Evolutionary conservation across 2,329 filamentous ascomycete species (phyloP).

Genomic region (Microcyclospora tardicrescens): DNA sequence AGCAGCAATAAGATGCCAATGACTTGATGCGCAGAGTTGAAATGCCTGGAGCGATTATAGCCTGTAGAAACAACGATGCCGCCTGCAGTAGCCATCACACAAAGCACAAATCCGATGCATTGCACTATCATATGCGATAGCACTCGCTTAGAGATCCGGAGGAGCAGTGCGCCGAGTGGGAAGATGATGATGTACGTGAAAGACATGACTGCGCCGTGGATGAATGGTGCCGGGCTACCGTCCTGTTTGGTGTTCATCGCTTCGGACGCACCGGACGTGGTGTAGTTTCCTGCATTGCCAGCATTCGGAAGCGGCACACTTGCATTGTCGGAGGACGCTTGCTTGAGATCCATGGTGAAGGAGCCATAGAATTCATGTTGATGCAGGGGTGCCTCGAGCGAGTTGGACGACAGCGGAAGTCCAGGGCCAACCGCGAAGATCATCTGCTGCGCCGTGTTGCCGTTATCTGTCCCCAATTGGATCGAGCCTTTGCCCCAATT

Average conservation of each 20-base stretch:
- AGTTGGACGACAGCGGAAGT: constrained; percentile 13
- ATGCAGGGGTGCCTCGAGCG: constrained; percentile 19
- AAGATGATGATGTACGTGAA: constrained; percentile 23
- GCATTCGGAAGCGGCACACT: constrained; percentile 20
- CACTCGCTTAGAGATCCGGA: constrained; percentile 27
- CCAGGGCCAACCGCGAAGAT: constrained; percentile 28
- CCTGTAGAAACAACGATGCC: constrained; percentile 28
- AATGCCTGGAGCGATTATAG: constrained; percentile 14
- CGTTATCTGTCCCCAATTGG: constrained; percentile 18
- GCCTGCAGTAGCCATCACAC: constrained; percentile 25
- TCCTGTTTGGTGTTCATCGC: constrained; percentile 14
- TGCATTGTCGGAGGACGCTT: constrained; percentile 19
- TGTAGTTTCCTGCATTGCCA: constrained; percentile 2
- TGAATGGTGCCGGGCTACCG: constrained; percentile 8
- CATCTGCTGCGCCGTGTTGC: constrained; percentile 21
- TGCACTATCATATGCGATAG: constrained; percentile 30
- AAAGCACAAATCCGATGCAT: constrained; percentile 23
- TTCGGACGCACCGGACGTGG: constrained; percentile 12
- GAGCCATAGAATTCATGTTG: constrained; percentile 25
- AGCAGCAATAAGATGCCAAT: constrained; percentile 44
- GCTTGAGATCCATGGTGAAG: constrained; percentile 28
- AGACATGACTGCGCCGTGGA: constrained; percentile 22
- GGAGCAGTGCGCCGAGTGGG: constrained; percentile 23
- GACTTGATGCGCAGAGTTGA: constrained; percentile 38
- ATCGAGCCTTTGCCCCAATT: constrained; percentile 15